Evolutionary conservation across 225 moss, liverwort and hornwort species (phyloP).

Genomic region (Climacium dendroides): DNA sequence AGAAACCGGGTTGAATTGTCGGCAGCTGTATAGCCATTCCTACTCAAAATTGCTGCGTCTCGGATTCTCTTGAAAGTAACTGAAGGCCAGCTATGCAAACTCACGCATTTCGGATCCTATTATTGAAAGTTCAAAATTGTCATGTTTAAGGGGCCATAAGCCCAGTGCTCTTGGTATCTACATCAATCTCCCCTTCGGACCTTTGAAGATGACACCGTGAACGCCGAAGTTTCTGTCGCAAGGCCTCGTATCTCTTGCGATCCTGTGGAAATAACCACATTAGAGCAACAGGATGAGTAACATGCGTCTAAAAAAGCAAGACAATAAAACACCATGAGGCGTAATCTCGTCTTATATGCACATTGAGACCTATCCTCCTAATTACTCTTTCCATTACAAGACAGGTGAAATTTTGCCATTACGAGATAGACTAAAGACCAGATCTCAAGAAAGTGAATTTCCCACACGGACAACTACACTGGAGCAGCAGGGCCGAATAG

Average conservation of each 20-base stretch:
- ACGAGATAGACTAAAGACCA: not conserved
- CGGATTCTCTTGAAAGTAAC: not conserved
- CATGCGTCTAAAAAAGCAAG: not conserved
- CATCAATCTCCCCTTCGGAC: conserved; percentile 17
- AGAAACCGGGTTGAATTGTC: too few species aligned
- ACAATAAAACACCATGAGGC: not conserved
- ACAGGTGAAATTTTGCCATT: not conserved
- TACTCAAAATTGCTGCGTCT: not conserved
- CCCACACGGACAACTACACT: not conserved
- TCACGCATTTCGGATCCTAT: not conserved
- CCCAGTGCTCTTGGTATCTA: not conserved
- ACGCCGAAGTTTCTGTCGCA: conserved; percentile 41
- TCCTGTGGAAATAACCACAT: conserved; percentile 6
- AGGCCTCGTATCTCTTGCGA: conserved; percentile 47
- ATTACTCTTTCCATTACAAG: not conserved
- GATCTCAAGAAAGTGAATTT: not conserved
- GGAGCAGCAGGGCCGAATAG: not conserved
- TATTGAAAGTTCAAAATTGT: not conserved
- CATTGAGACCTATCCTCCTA: not conserved
- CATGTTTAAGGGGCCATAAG: not conserved
- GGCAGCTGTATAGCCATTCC: too few species aligned
- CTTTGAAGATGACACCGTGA: conserved; percentile 31
- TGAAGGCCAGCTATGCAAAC: not conserved
- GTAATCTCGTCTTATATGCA: not conserved
- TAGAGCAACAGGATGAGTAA: not conserved